Conservation (phyloP, 1,284 basidiomycete genomes). For the Phellinidium pouzarii region DNA sequence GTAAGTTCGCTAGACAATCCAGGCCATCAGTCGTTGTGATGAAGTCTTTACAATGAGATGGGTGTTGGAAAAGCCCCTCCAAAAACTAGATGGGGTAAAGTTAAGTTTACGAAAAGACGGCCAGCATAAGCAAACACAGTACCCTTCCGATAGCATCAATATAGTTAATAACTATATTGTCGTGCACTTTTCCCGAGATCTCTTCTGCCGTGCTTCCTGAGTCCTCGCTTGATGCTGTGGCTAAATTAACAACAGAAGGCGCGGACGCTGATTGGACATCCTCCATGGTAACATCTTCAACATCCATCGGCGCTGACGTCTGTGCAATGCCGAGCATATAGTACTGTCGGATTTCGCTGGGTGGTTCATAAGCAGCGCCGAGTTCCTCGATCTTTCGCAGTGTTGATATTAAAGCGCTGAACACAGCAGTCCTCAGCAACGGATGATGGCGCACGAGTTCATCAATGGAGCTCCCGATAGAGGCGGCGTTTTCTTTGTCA, state of each 20-base stretch:
- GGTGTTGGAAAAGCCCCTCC: conserved; percentile 91
- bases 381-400: conserved; percentile 70
- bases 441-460: conserved; percentile 98
- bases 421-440: conserved; percentile 71
- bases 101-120: conserved; percentile 16
- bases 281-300: conserved; percentile 24
- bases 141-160: conserved; percentile 74
- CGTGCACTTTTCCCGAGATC: conserved; percentile 44
- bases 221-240: conserved; percentile 27
- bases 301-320: conserved; percentile 22
- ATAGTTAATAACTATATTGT: conserved; percentile 69
- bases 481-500: conserved; percentile 89
- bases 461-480: conserved; percentile 87
- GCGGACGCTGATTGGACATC: conserved; percentile 14
- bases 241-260: conserved; percentile 22
- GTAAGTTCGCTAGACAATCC: conserved; percentile 68
- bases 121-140: conserved; percentile 23
- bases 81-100: conserved; percentile 55
- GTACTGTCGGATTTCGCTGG: conserved; percentile 56
- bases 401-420: conserved; percentile 66
- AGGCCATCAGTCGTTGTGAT: conserved; percentile 73
- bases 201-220: conserved; percentile 30
- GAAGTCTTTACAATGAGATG: conserved; percentile 84
- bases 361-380: conserved; percentile 53
- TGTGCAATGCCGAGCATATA: conserved; percentile 47